These are phyloP conservation scores for Globisporangium okanoganense DNA, from an alignment of 352 stramenopile genomes.

Conservation along the genomic window DNA sequence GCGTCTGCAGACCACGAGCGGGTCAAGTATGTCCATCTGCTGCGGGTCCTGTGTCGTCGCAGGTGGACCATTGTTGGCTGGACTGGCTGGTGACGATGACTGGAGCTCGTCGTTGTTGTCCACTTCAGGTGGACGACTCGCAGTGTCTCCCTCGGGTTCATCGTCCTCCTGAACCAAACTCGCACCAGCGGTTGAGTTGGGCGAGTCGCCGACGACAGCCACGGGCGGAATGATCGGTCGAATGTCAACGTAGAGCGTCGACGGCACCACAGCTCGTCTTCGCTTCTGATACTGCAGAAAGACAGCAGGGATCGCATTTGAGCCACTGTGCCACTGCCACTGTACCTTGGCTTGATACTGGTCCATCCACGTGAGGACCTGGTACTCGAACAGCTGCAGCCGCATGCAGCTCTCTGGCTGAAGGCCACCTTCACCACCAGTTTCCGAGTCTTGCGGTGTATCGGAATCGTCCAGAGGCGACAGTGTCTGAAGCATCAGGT, in stretches of 20 bases:
- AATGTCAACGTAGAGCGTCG: constrained; percentile 9
- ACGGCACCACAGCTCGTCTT: constrained; percentile 10
- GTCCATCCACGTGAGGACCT: constrained; percentile 58
- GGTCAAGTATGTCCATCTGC: constrained; percentile 14
- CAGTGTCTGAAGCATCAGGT: constrained; percentile 29
- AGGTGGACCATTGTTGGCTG: neutral
- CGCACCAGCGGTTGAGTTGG: neutral
- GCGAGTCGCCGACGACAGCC: neutral
- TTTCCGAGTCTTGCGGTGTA: neutral
- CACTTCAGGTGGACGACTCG: neutral
- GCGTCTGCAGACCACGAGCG: constrained; percentile 29
- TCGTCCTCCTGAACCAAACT: neutral
- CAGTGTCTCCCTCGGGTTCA: neutral
- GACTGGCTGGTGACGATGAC: neutral
- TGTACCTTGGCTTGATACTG: constrained; percentile 49
- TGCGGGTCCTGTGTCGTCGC: neutral
- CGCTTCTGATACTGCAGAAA: constrained; percentile 68
- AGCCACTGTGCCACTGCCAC: constrained; percentile 32
- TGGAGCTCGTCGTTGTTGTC: neutral
- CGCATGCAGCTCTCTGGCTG: constrained; percentile 12
- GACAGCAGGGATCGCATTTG: constrained; percentile 28
- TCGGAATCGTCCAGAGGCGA: constrained; percentile 3
- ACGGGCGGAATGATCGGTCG: constrained; percentile 13
- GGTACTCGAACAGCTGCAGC: constrained; percentile 57
- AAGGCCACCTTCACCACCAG: neutral